Conservation (phyloP, 495 filamentous ascomycete genomes). For the Lepraria neglecta region DNA sequence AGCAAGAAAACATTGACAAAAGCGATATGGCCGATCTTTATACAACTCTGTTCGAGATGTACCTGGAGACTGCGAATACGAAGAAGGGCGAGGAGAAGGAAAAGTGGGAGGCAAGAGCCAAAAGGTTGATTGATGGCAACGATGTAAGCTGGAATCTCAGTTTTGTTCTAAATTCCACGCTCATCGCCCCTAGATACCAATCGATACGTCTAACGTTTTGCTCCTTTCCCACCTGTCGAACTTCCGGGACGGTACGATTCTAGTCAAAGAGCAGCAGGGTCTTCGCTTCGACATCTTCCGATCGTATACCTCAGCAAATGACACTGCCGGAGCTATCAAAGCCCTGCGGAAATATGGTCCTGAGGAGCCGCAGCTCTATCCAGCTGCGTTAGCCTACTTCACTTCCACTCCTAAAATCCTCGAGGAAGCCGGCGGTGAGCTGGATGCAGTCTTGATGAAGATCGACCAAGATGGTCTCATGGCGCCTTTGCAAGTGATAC, state of each 20-base stretch:
- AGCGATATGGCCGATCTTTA: constrained; percentile 78
- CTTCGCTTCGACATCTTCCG: constrained; percentile 92
- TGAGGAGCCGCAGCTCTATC: constrained; percentile 86
- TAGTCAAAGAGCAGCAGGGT: constrained; percentile 90
- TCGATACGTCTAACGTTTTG: constrained; percentile 90
- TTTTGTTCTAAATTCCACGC: neutral
- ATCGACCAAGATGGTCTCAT: constrained; percentile 89
- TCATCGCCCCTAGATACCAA: constrained; percentile 54
- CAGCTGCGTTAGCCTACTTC: constrained; percentile 88
- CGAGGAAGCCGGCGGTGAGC: constrained; percentile 75
- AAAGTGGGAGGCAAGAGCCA: constrained; percentile 86
- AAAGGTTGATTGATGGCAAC: constrained; percentile 69
- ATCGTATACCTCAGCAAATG: constrained; percentile 88
- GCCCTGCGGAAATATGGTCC: constrained; percentile 87
- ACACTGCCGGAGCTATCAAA: constrained; percentile 82
- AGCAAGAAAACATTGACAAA: constrained; percentile 58
- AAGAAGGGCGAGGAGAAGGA: constrained; percentile 59
- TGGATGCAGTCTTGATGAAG: constrained; percentile 70
- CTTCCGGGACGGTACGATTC: constrained; percentile 82
- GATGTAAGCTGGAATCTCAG: constrained; percentile 41
- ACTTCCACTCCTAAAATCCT: constrained; percentile 76
- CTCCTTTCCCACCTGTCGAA: constrained; percentile 86
- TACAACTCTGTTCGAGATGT: constrained; percentile 97
- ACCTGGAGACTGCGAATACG: constrained; percentile 78
- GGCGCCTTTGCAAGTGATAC: constrained; percentile 94